phyloP scores from a whole-genome alignment of 441 rosid genomes.

The Cnidoscolus chayamansa region DNA sequence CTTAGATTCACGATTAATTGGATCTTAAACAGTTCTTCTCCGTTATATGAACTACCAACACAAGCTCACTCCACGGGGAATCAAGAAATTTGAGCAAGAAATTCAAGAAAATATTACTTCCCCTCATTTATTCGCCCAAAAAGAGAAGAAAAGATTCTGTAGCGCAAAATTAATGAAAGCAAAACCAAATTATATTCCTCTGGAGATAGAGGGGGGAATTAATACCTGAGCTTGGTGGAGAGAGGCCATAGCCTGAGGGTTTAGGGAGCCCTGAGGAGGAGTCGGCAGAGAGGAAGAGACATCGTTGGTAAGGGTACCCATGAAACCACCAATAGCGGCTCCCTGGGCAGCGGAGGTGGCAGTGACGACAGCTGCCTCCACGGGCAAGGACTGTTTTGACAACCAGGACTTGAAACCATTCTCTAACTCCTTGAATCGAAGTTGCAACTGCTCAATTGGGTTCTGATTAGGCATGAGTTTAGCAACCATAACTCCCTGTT shows the following conservation, averaged over 20 bases:
- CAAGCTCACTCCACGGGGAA: no score
- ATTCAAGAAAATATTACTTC: no score
- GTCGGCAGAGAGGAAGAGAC: slow-evolving; percentile 43
- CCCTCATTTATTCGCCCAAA: no score
- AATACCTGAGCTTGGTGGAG: slow-evolving; percentile 83
- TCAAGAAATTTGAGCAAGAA: no score
- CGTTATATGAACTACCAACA: background rate
- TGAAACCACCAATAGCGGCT: slow-evolving; percentile 76
- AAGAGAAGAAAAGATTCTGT: no score
- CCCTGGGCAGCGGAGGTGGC: slow-evolving; percentile 73
- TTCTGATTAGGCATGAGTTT: slow-evolving; percentile 44
- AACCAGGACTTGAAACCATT: slow-evolving; percentile 68
- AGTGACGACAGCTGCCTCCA: slow-evolving; percentile 77
- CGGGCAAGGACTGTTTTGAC: slow-evolving; percentile 67
- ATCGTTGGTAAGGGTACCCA: slow-evolving; percentile 74
- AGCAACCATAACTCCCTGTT: slow-evolving; percentile 35
- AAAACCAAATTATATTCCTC: background rate
- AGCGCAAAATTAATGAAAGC: no score
- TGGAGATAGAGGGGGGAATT: background rate
- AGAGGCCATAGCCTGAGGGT: slow-evolving; percentile 74
- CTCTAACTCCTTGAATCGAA: slow-evolving; percentile 60
- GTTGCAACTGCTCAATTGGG: slow-evolving; percentile 53
- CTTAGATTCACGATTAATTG: background rate
- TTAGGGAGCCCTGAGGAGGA: slow-evolving; percentile 42
- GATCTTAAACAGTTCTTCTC: background rate